Evolutionary conservation across 1,284 basidiomycete species (phyloP).

Genomic region (Amylostereum areolatum): DNA sequence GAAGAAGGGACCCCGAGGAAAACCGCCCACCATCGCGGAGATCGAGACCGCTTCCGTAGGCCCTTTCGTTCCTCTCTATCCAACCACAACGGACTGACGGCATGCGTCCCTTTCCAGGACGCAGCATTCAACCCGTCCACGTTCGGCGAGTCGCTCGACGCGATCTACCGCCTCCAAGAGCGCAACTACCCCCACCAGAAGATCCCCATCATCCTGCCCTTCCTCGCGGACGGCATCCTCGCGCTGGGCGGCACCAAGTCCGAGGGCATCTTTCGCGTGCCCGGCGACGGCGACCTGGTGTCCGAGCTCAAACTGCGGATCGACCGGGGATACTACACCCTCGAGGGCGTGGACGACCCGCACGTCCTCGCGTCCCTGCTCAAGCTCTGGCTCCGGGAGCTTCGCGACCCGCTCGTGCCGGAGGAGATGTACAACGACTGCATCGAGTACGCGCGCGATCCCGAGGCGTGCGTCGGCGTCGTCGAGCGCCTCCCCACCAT

Average conservation of each 20-base stretch:
- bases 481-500: slow-evolving; percentile 74
- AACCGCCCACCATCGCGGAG: slow-evolving; percentile 72
- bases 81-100: no score
- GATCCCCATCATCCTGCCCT: slow-evolving; percentile 87
- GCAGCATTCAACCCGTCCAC: slow-evolving; percentile 91
- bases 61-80: slow-evolving; percentile 10
- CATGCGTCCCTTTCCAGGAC: slow-evolving; percentile 43
- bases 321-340: slow-evolving; percentile 84
- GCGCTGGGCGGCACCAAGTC: slow-evolving; percentile 77
- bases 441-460: slow-evolving; percentile 61
- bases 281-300: slow-evolving; percentile 82
- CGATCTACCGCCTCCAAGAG: slow-evolving; percentile 77
- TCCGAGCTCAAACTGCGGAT: slow-evolving; percentile 83
- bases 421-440: slow-evolving; percentile 86
- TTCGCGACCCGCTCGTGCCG: slow-evolving; percentile 83
- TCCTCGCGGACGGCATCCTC: slow-evolving; percentile 86
- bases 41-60: slow-evolving; percentile 83
- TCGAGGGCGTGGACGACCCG: slow-evolving; percentile 83
- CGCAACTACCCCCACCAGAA: slow-evolving; percentile 78
- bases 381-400: slow-evolving; percentile 89
- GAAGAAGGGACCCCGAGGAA: slow-evolving; percentile 78
- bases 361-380: slow-evolving; percentile 83
- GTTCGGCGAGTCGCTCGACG: slow-evolving; percentile 84
- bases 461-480: slow-evolving; percentile 66
- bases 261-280: slow-evolving; percentile 88